These are phyloP conservation scores for Leccinum huronense DNA, from an alignment of 1,284 basidiomycete species.

Conservation along the genomic window DNA sequence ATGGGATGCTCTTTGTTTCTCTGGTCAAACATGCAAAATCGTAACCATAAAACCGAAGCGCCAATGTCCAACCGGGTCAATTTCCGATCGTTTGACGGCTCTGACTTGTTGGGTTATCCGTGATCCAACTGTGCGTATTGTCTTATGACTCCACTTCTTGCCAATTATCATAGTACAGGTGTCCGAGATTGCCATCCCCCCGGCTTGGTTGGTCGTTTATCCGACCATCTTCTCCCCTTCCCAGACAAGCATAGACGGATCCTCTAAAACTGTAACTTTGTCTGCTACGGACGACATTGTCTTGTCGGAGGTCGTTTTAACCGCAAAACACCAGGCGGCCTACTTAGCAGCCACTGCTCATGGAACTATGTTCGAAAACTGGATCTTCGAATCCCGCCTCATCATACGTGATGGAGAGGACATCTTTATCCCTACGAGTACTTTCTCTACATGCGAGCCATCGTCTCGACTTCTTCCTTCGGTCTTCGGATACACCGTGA, in stretches of 20 bases:
- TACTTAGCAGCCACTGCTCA: constrained; percentile 33
- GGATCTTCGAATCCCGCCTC: constrained; percentile 34
- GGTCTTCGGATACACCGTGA: constrained; percentile 41
- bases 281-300: constrained; percentile 21
- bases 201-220: constrained; percentile 30
- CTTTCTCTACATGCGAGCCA: constrained; percentile 23
- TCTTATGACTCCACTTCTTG: neutral
- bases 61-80: constrained; percentile 13
- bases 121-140: constrained; percentile 27
- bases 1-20: constrained; percentile 35
- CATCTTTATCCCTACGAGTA: constrained; percentile 31
- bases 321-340: constrained; percentile 46
- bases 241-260: constrained; percentile 10
- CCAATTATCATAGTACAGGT: constrained; percentile 23
- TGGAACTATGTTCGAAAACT: constrained; percentile 22
- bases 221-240: constrained; percentile 32
- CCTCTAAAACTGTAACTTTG: constrained; percentile 23
- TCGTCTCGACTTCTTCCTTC: constrained; percentile 13
- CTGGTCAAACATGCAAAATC: constrained; percentile 14
- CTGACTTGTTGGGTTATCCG: constrained; percentile 32
- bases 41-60: constrained; percentile 29
- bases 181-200: constrained; percentile 30
- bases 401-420: constrained; percentile 53
- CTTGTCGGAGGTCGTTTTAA: constrained; percentile 46
- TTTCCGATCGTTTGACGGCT: constrained; percentile 6